Evolutionary conservation across 106 monocot genomes (phyloP).

Genomic region (Narthecium ossifragum): DNA sequence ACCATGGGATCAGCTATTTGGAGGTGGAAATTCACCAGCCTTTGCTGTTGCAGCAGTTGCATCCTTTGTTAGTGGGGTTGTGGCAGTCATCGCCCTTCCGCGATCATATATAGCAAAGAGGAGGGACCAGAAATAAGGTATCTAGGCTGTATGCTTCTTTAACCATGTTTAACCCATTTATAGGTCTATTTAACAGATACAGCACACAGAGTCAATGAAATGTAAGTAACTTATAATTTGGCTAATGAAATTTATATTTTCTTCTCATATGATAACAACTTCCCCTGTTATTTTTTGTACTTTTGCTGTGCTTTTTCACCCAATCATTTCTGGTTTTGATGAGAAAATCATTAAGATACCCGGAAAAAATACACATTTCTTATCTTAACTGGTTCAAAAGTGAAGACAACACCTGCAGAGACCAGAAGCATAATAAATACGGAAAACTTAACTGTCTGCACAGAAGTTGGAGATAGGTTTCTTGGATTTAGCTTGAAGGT

Average conservation of each 20-base stretch:
- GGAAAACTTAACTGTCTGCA: no score
- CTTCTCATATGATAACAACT: background rate
- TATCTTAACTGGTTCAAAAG: no score
- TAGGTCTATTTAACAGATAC: background rate
- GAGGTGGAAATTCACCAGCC: constrained; percentile 79
- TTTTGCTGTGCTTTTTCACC: background rate
- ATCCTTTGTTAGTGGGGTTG: constrained; percentile 66
- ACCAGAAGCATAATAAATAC: no score
- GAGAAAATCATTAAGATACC: background rate
- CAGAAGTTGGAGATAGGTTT: no score
- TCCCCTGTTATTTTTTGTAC: background rate
- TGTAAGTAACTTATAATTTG: constrained; percentile 9
- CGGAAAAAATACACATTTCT: background rate
- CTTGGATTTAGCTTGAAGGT: no score
- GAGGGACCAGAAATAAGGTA: constrained; percentile 38
- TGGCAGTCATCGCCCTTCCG: constrained; percentile 66
- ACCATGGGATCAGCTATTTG: constrained; percentile 85
- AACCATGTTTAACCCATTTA: background rate
- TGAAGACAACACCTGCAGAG: no score
- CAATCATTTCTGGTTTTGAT: background rate
- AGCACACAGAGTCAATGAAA: background rate
- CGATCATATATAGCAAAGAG: constrained; percentile 28
- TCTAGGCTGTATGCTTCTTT: background rate
- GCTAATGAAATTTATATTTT: background rate
- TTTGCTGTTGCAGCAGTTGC: constrained; percentile 73